Evolutionary conservation across 2,329 filamentous ascomycete species (phyloP), one percentile per base, ranked within the genome.

Genomic region (Pseudonectria foliicola): DNA sequence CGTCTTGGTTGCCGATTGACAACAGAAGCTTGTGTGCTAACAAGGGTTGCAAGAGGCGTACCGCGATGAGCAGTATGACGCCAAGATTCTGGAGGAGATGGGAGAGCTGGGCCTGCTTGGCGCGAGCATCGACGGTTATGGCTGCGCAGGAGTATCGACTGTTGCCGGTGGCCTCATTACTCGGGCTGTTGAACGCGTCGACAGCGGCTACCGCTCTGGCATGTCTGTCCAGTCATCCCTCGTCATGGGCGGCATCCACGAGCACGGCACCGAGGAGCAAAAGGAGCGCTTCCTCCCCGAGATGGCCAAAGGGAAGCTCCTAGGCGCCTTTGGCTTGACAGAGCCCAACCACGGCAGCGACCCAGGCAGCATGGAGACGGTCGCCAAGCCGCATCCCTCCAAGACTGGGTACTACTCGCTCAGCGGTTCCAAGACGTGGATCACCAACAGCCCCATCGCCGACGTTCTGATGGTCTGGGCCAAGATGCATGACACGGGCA

Each of bases 271-370:
- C n/a, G 64, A 81, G 52, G 88, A 95, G 63, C 81, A 87, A 54
- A 95, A 94, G 64, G 81, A 95, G 44, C 83, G 75, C 47, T 88
- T 85, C 49, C 66, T 95, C 11, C 86, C 87, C 0, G 67, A 72
- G 12, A 80, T 95, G 73, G 88, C 87, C 15, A 84, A 85, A 59
- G 88, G 88, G 6, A 83, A 86, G 55, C 61, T 90, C 6, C 62
- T 94, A 3, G 88, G 88, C 28, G 88, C 85, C 46, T 95, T 95
- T 62, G 88, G 89, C 14, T 63, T 95, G 52, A 95, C 89, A 2
- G 88, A 95, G 62, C 88, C 89, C 35, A 93, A 95, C 60, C 88
- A 95, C 59, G 88, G 88, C 40, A 92, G 85, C 37, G 89, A 95
- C 56, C 88, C 88, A 5, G 88, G 87, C 11, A 85, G 82, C 25